Conservation (phyloP, 2,329 filamentous ascomycete genomes). For the Botrytis cinerea region DNA sequence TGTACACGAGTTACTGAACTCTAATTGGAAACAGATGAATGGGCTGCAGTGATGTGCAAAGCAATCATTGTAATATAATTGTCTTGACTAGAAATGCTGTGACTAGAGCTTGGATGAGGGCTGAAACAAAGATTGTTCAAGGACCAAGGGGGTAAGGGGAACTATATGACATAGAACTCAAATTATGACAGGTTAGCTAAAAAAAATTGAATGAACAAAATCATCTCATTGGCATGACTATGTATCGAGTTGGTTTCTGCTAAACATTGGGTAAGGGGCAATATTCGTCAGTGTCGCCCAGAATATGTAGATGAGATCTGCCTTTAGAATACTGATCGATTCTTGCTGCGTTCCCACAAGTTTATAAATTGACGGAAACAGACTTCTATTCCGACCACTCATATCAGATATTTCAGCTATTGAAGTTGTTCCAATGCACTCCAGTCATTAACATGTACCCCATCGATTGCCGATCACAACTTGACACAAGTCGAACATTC, state of each 20-base stretch:
- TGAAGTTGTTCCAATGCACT: not conserved
- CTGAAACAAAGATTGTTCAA: conserved; percentile 4
- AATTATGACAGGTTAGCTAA: not conserved
- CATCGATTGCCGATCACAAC: not conserved
- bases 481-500: not conserved
- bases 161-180: not conserved
- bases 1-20: not conserved
- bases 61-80: not conserved
- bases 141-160: not conserved
- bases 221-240: not conserved
- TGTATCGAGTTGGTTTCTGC: not conserved
- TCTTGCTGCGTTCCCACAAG: not conserved
- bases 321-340: not conserved
- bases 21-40: not conserved
- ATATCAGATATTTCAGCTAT: not conserved
- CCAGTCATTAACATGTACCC: not conserved
- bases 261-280: not conserved
- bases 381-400: not conserved
- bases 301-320: not conserved
- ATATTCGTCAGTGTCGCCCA: not conserved
- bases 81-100: conserved; percentile 1
- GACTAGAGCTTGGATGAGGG: not conserved
- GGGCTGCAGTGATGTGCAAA: not conserved
- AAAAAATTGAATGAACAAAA: not conserved
- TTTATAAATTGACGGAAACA: not conserved